Conservation (phyloP, 2,329 filamentous ascomycete genomes). For the Chaetomiaceae sp. region DNA sequence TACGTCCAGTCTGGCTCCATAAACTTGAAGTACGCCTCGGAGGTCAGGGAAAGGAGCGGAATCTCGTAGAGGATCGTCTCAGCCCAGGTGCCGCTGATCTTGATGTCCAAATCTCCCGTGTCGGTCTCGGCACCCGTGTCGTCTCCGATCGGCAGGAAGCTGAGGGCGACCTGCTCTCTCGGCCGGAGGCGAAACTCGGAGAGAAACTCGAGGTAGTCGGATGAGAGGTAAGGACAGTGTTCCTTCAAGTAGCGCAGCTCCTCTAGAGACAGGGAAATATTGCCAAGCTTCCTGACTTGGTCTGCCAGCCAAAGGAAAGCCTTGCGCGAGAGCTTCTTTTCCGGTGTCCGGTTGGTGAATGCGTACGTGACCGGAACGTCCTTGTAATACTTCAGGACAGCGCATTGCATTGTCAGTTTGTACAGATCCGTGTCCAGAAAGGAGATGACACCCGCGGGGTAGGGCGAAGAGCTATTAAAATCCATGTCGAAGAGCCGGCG, state of each 20-base stretch:
- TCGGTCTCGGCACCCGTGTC: conserved; percentile 61
- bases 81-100: conserved; percentile 78
- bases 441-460: conserved; percentile 73
- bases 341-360: conserved; percentile 91
- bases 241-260: conserved; percentile 75
- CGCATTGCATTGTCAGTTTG: conserved; percentile 99
- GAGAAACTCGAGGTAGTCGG: conserved; percentile 76
- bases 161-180: conserved; percentile 69
- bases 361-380: conserved; percentile 79
- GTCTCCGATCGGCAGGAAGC: conserved; percentile 54
- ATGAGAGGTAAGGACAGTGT: conserved; percentile 74
- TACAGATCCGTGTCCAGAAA: conserved; percentile 83
- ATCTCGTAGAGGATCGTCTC: conserved; percentile 99
- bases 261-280: conserved; percentile 72
- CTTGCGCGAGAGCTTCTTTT: conserved; percentile 81
- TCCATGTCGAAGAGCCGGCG: conserved; percentile 43
- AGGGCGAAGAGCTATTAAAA: conserved; percentile 62
- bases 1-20: conserved; percentile 92
- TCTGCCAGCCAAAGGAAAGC: conserved; percentile 81
- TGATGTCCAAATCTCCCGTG: conserved; percentile 70
- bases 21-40: conserved; percentile 96
- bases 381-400: conserved; percentile 87
- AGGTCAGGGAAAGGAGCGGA: conserved; percentile 83
- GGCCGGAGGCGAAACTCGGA: conserved; percentile 77
- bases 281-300: conserved; percentile 79